These are phyloP conservation scores for Davidsoniella neocaledoniae DNA, from an alignment of 2,329 filamentous ascomycete species.

Conservation along the genomic window DNA sequence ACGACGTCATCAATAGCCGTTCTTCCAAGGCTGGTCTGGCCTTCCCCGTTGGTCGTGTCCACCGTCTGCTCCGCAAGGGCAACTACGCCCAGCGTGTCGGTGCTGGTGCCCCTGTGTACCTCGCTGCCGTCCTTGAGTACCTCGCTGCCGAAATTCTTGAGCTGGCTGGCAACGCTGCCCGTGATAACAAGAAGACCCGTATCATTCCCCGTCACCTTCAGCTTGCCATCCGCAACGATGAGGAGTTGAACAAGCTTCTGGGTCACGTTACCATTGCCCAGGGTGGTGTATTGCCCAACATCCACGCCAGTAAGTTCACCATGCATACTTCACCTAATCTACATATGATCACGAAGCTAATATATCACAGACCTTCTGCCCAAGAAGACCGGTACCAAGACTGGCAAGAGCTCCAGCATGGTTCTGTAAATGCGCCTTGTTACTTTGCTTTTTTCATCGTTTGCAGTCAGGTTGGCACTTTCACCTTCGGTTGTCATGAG, in stretches of 20 bases:
- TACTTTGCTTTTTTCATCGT: conserved; percentile 35
- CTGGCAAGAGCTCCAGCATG: conserved; percentile 81
- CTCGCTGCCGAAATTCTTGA: conserved; percentile 96
- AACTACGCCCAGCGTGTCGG: conserved; percentile 99
- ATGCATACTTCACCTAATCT: conserved; percentile 17
- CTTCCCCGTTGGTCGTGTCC: conserved; percentile 97
- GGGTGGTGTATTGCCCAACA: conserved; percentile 93
- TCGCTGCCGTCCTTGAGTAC: conserved; percentile 95
- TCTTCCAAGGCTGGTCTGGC: conserved; percentile 98
- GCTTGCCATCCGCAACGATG: conserved; percentile 97
- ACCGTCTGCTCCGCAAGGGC: conserved; percentile 96
- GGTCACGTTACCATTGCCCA: conserved; percentile 94
- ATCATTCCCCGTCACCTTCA: conserved; percentile 98
- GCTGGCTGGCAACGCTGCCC: conserved; percentile 93
- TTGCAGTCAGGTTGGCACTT: conserved; percentile 37
- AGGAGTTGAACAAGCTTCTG: conserved; percentile 98
- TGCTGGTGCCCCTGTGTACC: conserved; percentile 97
- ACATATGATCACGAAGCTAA: no score
- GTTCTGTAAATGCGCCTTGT: conserved; percentile 55
- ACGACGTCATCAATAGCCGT: conserved; percentile 47
- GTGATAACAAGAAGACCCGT: conserved; percentile 99
- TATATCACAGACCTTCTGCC: conserved; percentile 60
- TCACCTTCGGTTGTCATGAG: conserved; percentile 55
- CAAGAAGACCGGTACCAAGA: conserved; percentile 94
- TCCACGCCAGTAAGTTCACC: conserved; percentile 73